These are phyloP conservation scores for Colletotrichum caudatum DNA, from an alignment of 2,329 filamentous ascomycete species.

Conservation along the genomic window DNA sequence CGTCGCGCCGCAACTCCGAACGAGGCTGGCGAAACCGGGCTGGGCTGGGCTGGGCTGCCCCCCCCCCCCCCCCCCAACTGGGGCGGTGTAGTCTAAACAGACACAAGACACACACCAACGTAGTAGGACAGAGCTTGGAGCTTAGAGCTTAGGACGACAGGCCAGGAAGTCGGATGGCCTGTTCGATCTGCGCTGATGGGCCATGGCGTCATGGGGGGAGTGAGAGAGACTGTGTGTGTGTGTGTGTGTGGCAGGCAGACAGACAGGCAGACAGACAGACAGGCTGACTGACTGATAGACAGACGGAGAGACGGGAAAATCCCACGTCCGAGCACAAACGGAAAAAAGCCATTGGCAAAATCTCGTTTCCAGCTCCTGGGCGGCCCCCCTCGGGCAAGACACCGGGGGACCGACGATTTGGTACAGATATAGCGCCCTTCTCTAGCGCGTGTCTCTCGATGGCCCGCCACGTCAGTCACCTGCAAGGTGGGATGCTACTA, in stretches of 20 bases:
- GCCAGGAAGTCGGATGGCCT: constrained; percentile 2
- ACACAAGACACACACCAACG: background rate
- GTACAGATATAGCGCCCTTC: background rate
- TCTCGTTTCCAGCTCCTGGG: background rate
- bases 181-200: constrained; percentile 3
- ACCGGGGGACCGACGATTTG: constrained; percentile 3
- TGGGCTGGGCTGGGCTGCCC: too few relatives aligned
- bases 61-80: too few relatives aligned
- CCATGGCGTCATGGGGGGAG: constrained; percentile 8
- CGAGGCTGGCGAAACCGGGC: background rate
- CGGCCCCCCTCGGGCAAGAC: background rate
- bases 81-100: background rate
- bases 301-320: background rate
- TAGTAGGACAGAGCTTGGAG: background rate
- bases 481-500: background rate
- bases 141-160: constrained; percentile 1
- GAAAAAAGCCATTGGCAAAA: constrained; percentile 6
- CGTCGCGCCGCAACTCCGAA: background rate
- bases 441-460: background rate
- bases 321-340: background rate
- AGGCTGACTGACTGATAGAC: too few relatives aligned
- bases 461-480: background rate
- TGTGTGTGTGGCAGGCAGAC: too few relatives aligned
- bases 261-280: too few relatives aligned
- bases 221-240: background rate